Percentiles rank a stretch among this genome's conserved stretches.
Evolutionary conservation across 2,329 filamentous ascomycete genomes (phyloP).

Genomic region (Anthostomella pinea): DNA sequence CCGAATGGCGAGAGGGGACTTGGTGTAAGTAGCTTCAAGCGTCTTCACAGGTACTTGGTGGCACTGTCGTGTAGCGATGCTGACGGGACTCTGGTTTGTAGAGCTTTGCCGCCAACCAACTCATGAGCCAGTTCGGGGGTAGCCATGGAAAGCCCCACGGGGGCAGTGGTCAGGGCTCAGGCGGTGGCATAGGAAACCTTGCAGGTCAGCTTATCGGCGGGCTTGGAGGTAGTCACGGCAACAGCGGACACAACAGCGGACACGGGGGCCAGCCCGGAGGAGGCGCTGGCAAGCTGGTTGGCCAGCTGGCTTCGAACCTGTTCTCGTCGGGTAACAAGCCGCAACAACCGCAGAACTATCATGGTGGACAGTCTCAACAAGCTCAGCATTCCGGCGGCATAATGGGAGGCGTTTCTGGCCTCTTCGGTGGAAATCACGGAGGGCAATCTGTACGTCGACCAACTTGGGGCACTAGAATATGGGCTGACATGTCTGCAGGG

Average conservation of each 20-base stretch:
- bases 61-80: conserved; percentile 18
- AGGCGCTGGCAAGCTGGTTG: conserved; percentile 50
- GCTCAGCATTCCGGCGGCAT: conserved; percentile 46
- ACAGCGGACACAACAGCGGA: conserved; percentile 24
- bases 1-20: conserved; percentile 59
- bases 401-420: conserved; percentile 52
- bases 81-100: conserved; percentile 31
- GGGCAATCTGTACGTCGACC: conserved; percentile 36
- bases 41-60: conserved; percentile 7
- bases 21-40: conserved; percentile 51
- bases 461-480: not conserved
- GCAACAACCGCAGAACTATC: conserved; percentile 35
- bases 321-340: conserved; percentile 51
- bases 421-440: conserved; percentile 48
- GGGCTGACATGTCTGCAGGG: conserved; percentile 33
- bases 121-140: conserved; percentile 45
- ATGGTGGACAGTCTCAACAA: conserved; percentile 20
- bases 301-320: conserved; percentile 54
- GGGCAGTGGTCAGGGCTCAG: conserved; percentile 35
- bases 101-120: conserved; percentile 60
- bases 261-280: conserved; percentile 22
- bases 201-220: conserved; percentile 43
- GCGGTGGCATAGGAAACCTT: conserved; percentile 44
- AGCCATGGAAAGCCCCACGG: conserved; percentile 40
- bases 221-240: conserved; percentile 24